A percentile compares a stretch with the other conserved stretches of the same genome.
These are phyloP conservation scores for Trifolium dubium DNA, from an alignment of 306 rosid genomes.

Conservation along the genomic window DNA sequence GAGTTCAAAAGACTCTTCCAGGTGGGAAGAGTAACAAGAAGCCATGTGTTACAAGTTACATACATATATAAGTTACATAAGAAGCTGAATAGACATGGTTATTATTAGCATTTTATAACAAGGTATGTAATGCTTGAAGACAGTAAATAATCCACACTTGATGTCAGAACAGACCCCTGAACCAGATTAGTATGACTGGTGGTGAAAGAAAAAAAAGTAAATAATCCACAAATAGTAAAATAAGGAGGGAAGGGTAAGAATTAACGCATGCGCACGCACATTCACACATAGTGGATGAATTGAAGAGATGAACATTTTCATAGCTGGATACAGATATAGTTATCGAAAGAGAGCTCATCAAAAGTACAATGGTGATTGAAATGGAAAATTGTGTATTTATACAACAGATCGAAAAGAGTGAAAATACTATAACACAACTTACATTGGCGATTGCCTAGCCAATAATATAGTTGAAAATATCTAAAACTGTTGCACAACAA, in stretches of 20 bases:
- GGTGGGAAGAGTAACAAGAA: slow-evolving; percentile 34
- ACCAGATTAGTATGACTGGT: too few relatives aligned
- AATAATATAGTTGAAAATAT: slow-evolving; percentile 44
- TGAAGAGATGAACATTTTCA: slow-evolving; percentile 9
- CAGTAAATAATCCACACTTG: neutral
- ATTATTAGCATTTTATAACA: neutral
- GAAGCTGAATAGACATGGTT: neutral
- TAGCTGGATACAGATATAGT: neutral
- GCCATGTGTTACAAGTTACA: neutral
- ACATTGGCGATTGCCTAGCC: slow-evolving; percentile 43
- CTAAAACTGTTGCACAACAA: slow-evolving; percentile 47
- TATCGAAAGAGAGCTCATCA: slow-evolving; percentile 14
- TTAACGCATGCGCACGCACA: neutral
- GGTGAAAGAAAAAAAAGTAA: neutral
- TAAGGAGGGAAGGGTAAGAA: neutral
- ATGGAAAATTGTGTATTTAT: slow-evolving; percentile 49
- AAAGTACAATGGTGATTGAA: neutral
- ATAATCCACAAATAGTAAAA: slow-evolving; percentile 5
- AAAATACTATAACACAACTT: slow-evolving; percentile 40
- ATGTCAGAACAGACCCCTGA: too few relatives aligned
- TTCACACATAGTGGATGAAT: neutral
- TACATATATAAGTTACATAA: neutral
- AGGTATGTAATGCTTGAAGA: neutral
- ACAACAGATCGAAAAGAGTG: slow-evolving; percentile 39
- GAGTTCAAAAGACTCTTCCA: slow-evolving; percentile 37